Base-by-base conservation (phyloP, 192 early-diverging fungal genomes). In the Linnemannia exigua region DNA sequence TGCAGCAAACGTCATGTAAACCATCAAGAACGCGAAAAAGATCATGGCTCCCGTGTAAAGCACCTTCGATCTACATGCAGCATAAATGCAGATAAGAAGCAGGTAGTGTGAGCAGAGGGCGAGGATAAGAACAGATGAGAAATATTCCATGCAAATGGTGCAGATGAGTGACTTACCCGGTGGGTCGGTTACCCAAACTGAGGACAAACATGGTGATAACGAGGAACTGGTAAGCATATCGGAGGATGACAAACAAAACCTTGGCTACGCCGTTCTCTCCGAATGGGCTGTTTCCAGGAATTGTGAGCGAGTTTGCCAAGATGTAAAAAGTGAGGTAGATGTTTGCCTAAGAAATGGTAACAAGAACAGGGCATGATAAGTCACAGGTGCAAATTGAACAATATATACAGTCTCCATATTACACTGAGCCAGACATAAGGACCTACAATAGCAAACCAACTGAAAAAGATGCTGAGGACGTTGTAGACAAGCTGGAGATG, bases 131-230 rank as follows among this genome's bases (percentile, higher is more conserved):
- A 37, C n/a, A 52, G 16, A 22, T 3, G 37, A 20, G 14, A 17
- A 66, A 20, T 15, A 8, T 16, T n/a, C 1, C 0, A 17, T 8
- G 20, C 16, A 37, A 16, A 33, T 33, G 9, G 41, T 3, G 41
- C 3, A 44, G 41, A 44, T 44, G 9, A 44, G 9, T 16, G 19
- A 70, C 87, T 84, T 81, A 88, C 54, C 96, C 97, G 87, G 97
- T 95, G 9, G 97, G 97, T 52, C 96, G 92, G 87, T 99, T 99
- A 69, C 97, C 97, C 77, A 99, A 85, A 75, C 96, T 94, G 33
- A 93, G 91, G 33, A 99, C 94, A 87, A 99, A 95, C 84, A 94
- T 92, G 72, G 92, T 89, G 37, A 95, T 91, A 66, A 99, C 88
- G 36, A 96, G 92, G 78, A 96, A 88, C 31, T 96, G 83, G 82